These are phyloP conservation scores for Nelumbo lutea DNA, from an alignment of 164 flowering plant species.

Conservation along the genomic window DNA sequence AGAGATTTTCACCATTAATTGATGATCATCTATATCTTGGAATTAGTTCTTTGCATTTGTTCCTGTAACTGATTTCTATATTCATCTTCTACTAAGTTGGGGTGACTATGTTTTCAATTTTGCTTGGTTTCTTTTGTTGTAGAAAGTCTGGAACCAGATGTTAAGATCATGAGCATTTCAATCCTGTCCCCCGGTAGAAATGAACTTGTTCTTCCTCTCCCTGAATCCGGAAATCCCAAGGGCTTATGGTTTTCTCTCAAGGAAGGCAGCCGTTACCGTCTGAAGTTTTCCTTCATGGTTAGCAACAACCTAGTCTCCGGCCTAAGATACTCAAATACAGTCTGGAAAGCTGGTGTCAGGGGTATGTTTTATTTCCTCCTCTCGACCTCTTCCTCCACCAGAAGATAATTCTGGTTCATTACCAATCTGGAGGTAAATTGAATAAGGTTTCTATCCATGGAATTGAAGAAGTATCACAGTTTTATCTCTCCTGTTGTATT, in stretches of 20 bases:
- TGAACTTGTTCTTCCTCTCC: conserved; percentile 50
- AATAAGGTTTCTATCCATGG: too few species aligned
- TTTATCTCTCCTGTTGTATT: conserved; percentile 5
- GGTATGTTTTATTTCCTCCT: conserved; percentile 4
- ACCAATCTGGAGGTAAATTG: not conserved
- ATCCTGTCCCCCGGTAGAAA: conserved; percentile 48
- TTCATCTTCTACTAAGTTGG: not conserved
- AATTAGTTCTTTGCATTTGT: not conserved
- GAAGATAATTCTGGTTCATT: not conserved
- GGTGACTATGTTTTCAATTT: not conserved
- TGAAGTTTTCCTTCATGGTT: conserved; percentile 51
- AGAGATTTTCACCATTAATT: not conserved
- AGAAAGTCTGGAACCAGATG: conserved; percentile 61
- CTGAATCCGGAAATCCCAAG: conserved; percentile 39
- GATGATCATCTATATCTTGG: not conserved
- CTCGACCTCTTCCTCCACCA: not conserved
- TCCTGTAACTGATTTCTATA: not conserved
- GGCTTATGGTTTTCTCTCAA: conserved; percentile 57
- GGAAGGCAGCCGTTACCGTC: conserved; percentile 54
- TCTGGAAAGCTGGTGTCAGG: conserved; percentile 23
- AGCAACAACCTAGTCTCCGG: conserved; percentile 64
- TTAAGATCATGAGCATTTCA: conserved; percentile 43
- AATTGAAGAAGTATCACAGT: not conserved
- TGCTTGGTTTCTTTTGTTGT: conserved; percentile 5
- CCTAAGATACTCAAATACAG: conserved; percentile 23